phyloP scores from a whole-genome alignment of 208 protist genomes.

The Leptomonas pyrrhocoris region DNA sequence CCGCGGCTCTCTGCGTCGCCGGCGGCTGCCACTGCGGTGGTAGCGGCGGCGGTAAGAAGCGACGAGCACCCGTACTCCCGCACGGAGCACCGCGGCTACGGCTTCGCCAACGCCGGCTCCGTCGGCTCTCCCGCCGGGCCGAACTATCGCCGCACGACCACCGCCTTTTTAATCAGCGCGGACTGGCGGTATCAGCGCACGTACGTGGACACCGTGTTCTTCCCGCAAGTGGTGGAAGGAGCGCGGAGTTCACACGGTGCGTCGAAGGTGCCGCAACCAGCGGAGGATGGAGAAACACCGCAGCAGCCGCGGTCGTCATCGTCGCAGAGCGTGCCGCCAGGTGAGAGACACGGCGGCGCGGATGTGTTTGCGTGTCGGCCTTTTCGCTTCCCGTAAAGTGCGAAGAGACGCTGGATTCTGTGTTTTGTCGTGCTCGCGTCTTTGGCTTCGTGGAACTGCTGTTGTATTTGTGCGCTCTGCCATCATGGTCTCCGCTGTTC shows the following conservation, averaged over 20 bases:
- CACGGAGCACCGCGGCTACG: constrained; percentile 16
- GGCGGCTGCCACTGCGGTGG: background rate
- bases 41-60: background rate
- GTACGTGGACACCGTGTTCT: constrained; percentile 64
- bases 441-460: background rate
- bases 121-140: constrained; percentile 25
- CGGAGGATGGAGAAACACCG: background rate
- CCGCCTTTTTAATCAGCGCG: constrained; percentile 60
- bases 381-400: background rate
- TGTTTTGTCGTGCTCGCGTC: background rate
- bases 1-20: no score
- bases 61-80: constrained; percentile 2
- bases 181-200: constrained; percentile 81
- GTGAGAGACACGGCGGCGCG: background rate
- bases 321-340: no score
- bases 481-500: no score
- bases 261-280: no score
- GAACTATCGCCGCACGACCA: constrained; percentile 54
- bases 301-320: background rate
- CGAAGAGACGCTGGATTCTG: no score
- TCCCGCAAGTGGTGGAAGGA: constrained; percentile 10
- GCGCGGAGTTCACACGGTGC: no score
- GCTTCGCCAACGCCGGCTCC: constrained; percentile 9
- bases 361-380: constrained; percentile 29
- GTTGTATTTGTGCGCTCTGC: background rate